Conservation (phyloP, 306 rosid genomes). For the Ziziphus jujuba region DNA sequence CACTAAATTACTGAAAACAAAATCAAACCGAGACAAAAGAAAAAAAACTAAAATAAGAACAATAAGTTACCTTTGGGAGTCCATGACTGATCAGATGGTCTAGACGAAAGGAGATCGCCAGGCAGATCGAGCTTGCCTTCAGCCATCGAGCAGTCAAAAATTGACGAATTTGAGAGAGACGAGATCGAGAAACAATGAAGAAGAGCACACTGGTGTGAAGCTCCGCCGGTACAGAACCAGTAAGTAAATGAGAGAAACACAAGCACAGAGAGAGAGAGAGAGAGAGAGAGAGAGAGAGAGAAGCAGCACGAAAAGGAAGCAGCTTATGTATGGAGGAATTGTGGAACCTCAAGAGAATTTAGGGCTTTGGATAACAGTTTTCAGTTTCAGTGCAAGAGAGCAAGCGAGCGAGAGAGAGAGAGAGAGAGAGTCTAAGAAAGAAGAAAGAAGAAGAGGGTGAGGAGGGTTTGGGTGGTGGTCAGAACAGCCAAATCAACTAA, state of each 20-base stretch:
- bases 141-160: slow-evolving; percentile 36
- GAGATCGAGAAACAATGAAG: slow-evolving; percentile 19
- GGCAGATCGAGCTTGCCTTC: slow-evolving; percentile 58
- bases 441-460: no score
- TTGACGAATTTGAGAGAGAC: slow-evolving; percentile 4
- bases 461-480: slow-evolving; percentile 49
- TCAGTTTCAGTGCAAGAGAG: slow-evolving; percentile 3
- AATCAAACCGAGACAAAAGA: neutral
- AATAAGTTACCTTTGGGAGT: slow-evolving; percentile 39
- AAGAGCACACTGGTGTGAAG: slow-evolving; percentile 7
- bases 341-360: slow-evolving; percentile 32
- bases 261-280: neutral
- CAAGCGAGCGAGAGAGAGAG: slow-evolving; percentile 18
- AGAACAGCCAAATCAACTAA: slow-evolving; percentile 50
- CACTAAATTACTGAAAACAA: neutral
- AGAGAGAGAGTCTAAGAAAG: no score
- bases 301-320: neutral
- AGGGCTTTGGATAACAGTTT: slow-evolving; percentile 34
- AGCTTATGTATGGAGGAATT: neutral
- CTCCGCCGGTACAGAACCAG: slow-evolving; percentile 3
- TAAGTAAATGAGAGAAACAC: neutral
- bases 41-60: neutral
- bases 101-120: slow-evolving; percentile 47
- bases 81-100: slow-evolving; percentile 51
- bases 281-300: no score